These are phyloP conservation scores for Talaromyces atroroseus DNA, from an alignment of 2,329 filamentous ascomycete genomes.

Conservation along the genomic window DNA sequence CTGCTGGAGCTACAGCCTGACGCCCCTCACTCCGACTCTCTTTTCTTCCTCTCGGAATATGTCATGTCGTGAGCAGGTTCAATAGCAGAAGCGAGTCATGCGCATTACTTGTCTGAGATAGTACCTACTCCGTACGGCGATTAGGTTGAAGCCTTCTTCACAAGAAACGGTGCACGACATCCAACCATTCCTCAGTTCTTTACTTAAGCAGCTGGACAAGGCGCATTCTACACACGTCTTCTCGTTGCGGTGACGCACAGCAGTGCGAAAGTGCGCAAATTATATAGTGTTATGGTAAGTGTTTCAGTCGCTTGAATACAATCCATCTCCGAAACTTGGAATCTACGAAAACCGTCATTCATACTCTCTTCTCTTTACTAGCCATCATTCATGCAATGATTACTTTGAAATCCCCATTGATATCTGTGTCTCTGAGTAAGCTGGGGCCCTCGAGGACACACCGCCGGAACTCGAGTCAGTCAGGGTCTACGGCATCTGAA, in stretches of 20 bases:
- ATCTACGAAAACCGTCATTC: background rate
- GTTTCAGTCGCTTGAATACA: background rate
- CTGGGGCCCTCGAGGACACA: slow-evolving; percentile 9
- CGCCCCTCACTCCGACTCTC: background rate
- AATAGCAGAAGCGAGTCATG: background rate
- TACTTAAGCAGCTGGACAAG: background rate
- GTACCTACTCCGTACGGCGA: background rate
- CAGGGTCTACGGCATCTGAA: slow-evolving; percentile 13
- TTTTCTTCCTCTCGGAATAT: background rate
- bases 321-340: background rate
- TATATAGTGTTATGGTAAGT: slow-evolving; percentile 3
- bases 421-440: slow-evolving; percentile 18
- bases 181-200: background rate
- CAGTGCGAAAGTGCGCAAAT: background rate
- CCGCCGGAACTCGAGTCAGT: slow-evolving; percentile 10
- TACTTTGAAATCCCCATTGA: slow-evolving; percentile 25
- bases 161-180: background rate
- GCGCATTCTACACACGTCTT: background rate
- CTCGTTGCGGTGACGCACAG: no score
- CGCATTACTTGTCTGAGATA: background rate
- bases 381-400: slow-evolving; percentile 19
- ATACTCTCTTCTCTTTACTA: background rate
- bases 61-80: background rate
- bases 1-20: background rate
- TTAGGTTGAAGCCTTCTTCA: background rate